Evolutionary conservation across 2,329 filamentous ascomycete genomes (phyloP).

Genomic region (Pestalotiopsis sp.): DNA sequence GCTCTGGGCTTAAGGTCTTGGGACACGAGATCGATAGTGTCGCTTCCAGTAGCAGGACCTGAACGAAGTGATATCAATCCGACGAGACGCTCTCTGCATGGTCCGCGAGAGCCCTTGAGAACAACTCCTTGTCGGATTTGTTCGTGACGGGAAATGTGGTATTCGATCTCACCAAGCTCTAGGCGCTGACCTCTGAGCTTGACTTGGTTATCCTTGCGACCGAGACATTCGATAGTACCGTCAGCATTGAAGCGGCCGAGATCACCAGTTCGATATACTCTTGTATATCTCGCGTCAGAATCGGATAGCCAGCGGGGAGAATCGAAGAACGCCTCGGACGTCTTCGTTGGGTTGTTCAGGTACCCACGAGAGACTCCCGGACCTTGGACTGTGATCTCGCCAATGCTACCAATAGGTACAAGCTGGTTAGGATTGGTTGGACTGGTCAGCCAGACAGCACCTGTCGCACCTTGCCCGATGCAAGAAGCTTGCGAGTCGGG

Average conservation of each 20-base stretch:
- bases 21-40: not conserved
- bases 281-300: not conserved
- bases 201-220: slow-evolving; percentile 15
- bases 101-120: slow-evolving; percentile 8
- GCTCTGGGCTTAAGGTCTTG: not conserved
- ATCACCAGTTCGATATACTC: slow-evolving; percentile 15
- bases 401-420: slow-evolving; percentile 11
- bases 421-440: not conserved
- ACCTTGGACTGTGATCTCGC: slow-evolving; percentile 10
- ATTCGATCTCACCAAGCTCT: slow-evolving; percentile 16
- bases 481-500: not conserved
- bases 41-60: not conserved
- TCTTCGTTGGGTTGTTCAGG: slow-evolving; percentile 2
- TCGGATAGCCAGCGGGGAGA: not conserved
- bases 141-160: slow-evolving; percentile 10
- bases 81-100: slow-evolving; percentile 8
- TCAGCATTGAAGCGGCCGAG: slow-evolving; percentile 14
- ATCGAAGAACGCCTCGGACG: slow-evolving; percentile 9
- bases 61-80: not conserved
- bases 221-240: slow-evolving; percentile 12
- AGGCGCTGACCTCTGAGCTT: slow-evolving; percentile 15
- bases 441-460: slow-evolving; percentile 6
- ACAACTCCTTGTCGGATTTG: slow-evolving; percentile 1
- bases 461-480: slow-evolving; percentile 1
- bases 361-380: slow-evolving; percentile 9